phyloP scores from a whole-genome alignment of 1,139 yeast species.

The Hansenula lynferdii region DNA sequence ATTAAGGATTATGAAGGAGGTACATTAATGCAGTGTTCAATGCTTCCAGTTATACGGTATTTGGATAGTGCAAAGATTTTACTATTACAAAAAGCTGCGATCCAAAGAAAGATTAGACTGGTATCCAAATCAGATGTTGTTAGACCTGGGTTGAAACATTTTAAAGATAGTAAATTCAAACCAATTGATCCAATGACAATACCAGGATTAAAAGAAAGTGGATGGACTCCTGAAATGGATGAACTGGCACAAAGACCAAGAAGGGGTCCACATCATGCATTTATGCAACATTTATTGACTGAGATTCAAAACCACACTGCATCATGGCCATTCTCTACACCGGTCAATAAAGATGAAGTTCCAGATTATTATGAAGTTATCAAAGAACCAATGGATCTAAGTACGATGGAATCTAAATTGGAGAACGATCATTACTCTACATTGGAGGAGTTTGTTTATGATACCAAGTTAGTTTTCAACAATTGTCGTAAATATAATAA shows the following conservation, averaged over 20 bases:
- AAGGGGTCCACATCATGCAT: conserved; percentile 91
- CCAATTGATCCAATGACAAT: conserved; percentile 69
- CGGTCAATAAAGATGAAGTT: conserved; percentile 91
- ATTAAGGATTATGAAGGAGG: conserved; percentile 99
- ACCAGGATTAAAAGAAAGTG: conserved; percentile 88
- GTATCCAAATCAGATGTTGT: conserved; percentile 77
- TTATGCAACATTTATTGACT: conserved; percentile 81
- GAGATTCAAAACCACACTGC: conserved; percentile 94
- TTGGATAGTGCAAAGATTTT: conserved; percentile 85
- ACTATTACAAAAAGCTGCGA: conserved; percentile 85
- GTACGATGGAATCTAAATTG: conserved; percentile 91
- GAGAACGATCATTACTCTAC: conserved; percentile 90
- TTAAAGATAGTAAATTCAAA: conserved; percentile 50
- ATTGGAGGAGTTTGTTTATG: conserved; percentile 89
- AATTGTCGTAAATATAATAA: conserved; percentile 89
- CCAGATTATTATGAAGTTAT: conserved; percentile 95
- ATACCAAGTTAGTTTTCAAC: conserved; percentile 78
- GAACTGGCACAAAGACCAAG: conserved; percentile 93
- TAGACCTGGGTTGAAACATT: conserved; percentile 74
- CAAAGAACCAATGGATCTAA: conserved; percentile 97
- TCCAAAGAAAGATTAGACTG: conserved; percentile 75
- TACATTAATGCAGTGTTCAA: conserved; percentile 94
- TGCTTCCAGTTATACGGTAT: conserved; percentile 85
- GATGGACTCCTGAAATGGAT: conserved; percentile 99
- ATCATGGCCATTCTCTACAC: conserved; percentile 97